Base-by-base conservation (phyloP, 2,329 filamentous ascomycete species). In the Aureobasidium sp. region DNA sequence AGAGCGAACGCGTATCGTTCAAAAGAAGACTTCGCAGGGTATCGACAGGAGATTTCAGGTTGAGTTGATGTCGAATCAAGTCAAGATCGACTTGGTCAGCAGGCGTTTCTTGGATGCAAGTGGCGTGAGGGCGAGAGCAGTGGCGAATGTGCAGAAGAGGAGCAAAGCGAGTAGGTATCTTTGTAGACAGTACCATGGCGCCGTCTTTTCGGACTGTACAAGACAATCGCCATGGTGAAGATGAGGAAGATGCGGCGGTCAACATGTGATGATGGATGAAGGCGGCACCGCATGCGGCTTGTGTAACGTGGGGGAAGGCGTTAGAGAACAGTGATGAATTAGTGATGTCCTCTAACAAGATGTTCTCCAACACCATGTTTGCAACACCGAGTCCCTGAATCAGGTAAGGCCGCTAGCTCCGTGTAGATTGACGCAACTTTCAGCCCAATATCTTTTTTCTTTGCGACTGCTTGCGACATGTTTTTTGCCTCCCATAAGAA, bases 351-450 rank as follows among this genome's bases (percentile, higher is more conserved):
- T 54, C 37, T 33, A 1, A 31, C 22, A n/a, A 8, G 3, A 27
- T 37, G 35, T 33, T 24, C 24, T 24, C 24, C 24, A 24, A 24
- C 24, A 24, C 24, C 24, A 24, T 24, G 24, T 24, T 24, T 24
- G 24, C 24, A 24, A 24, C 44, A 29, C 9, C 8, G 7, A 2
- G 24, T 57, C n/a, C 40, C 14, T 39, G 54, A 58, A 39, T 58
- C 54, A 58, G 31, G 54, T 48, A 58, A 58, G 17, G 42, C 54
- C 54, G 54, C 24, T 58, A 58, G 54, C 54, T 48, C 54, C 54
- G 54, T 37, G 11, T 11, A 31, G 17, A 31, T 37, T 58, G 54
- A 58, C 54, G 54, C 29, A 58, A 58, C 54, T 47, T 45, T 35
- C 29, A 45, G 29, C 27, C n/a, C 42, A 8, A 58, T 37, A 48